Evolutionary conservation across 2,329 filamentous ascomycete species (phyloP).

Genomic region (Lecanoromycetidae sp.): DNA sequence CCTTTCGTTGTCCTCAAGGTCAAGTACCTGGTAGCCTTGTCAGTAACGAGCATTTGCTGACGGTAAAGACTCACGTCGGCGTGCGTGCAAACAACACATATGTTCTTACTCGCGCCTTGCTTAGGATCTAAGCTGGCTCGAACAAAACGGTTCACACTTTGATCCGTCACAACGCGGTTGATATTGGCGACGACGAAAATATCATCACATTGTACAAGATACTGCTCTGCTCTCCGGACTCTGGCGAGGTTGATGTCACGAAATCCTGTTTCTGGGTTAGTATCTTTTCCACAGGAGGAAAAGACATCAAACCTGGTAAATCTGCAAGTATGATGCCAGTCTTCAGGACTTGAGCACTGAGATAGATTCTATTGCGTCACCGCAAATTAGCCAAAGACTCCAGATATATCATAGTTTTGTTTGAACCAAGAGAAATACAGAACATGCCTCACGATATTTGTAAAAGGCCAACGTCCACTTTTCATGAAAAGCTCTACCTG

Average conservation of each 20-base stretch:
- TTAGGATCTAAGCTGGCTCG: constrained; percentile 23
- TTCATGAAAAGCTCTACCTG: constrained; percentile 26
- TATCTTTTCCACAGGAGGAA: background rate
- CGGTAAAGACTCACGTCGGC: constrained; percentile 24
- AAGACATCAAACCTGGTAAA: constrained; percentile 23
- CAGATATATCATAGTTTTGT: background rate
- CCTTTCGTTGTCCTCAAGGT: constrained; percentile 21
- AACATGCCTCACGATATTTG: constrained; percentile 27
- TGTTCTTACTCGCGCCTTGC: constrained; percentile 20
- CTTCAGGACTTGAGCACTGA: constrained; percentile 25
- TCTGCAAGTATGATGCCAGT: constrained; percentile 28
- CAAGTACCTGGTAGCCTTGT: constrained; percentile 20
- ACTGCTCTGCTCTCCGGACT: constrained; percentile 27
- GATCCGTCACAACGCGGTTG: constrained; percentile 21
- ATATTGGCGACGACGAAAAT: constrained; percentile 29
- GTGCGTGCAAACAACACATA: constrained; percentile 26
- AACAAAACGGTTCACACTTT: constrained; percentile 24
- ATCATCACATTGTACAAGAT: constrained; percentile 27
- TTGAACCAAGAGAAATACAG: constrained; percentile 14
- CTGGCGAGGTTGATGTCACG: constrained; percentile 29
- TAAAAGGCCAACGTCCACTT: constrained; percentile 28
- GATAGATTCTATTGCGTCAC: constrained; percentile 13
- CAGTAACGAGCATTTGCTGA: constrained; percentile 11
- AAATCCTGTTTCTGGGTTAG: constrained; percentile 19
- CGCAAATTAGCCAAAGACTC: background rate